Evolutionary conservation across 768 basidiomycete genomes (phyloP).

Genomic region (Lactarius vividus): DNA sequence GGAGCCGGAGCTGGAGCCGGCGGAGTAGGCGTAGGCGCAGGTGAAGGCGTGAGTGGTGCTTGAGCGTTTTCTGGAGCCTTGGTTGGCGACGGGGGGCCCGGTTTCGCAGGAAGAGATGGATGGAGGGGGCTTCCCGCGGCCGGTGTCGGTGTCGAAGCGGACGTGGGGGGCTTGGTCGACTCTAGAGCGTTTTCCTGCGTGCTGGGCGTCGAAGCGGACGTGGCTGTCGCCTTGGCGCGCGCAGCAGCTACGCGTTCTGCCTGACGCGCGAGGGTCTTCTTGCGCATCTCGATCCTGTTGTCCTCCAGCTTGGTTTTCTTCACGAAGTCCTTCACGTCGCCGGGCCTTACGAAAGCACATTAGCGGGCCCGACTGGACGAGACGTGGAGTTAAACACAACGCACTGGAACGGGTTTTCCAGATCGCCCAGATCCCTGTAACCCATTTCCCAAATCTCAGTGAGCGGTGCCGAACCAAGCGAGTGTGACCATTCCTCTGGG

Average conservation of each 20-base stretch:
- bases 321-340: conserved; percentile 71
- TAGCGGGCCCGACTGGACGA: neutral
- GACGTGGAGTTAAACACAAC: conserved; percentile 28
- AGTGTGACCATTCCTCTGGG: conserved; percentile 61
- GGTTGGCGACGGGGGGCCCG: conserved; percentile 42
- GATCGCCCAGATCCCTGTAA: conserved; percentile 58
- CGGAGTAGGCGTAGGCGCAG: conserved; percentile 3
- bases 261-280: conserved; percentile 39
- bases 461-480: conserved; percentile 63
- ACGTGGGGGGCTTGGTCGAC: neutral
- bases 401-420: conserved; percentile 67
- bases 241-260: conserved; percentile 40
- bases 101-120: conserved; percentile 54
- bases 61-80: conserved; percentile 33
- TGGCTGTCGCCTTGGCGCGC: conserved; percentile 42
- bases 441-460: conserved; percentile 87
- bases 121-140: conserved; percentile 25
- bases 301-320: conserved; percentile 70
- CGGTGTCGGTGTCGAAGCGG: conserved; percentile 32
- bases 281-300: conserved; percentile 53
- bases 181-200: conserved; percentile 28
- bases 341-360: conserved; percentile 46
- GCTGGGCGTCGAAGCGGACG: conserved; percentile 28
- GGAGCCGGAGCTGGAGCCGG: conserved; percentile 8
- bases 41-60: conserved; percentile 32